Evolutionary conservation across 192 early-diverging fungal genomes (phyloP).

Genomic region (Jimgerdemannia flammicorona): DNA sequence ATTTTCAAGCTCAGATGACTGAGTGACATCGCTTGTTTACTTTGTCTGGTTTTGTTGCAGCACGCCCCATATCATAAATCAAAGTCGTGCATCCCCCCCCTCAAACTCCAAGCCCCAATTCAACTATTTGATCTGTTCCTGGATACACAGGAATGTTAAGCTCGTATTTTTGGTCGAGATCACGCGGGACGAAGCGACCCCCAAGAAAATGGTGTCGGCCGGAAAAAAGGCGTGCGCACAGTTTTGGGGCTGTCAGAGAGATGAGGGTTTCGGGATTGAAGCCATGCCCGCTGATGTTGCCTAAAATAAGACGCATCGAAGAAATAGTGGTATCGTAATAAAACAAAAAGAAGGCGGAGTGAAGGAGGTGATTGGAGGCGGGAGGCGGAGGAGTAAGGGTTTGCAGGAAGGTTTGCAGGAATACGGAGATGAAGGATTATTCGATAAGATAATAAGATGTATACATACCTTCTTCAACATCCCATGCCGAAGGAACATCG

Average conservation of each 20-base stretch:
- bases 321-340: not conserved
- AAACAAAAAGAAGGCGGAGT: not conserved
- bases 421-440: not conserved
- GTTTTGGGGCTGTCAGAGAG: constrained; percentile 91
- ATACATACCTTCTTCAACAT: constrained; percentile 77
- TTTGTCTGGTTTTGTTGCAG: too few relatives aligned
- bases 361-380: not conserved
- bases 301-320: constrained; percentile 12
- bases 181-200: constrained; percentile 83
- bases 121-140: constrained; percentile 68
- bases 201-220: constrained; percentile 82
- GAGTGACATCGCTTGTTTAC: too few relatives aligned
- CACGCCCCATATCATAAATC: not conserved
- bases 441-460: too few relatives aligned
- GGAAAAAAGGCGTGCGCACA: constrained; percentile 61
- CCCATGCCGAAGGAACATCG: constrained; percentile 95
- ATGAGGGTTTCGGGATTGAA: constrained; percentile 82
- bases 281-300: constrained; percentile 38
- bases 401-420: not conserved
- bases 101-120: constrained; percentile 16
- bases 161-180: constrained; percentile 58
- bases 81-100: not conserved
- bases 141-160: constrained; percentile 71
- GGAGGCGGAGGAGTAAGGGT: not conserved
- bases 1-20: too few relatives aligned